Percentiles rank a stretch among this genome's conserved stretches.
These are phyloP conservation scores for Lipomyces sp. DNA, from an alignment of 805 yeast genomes.

Conservation along the genomic window DNA sequence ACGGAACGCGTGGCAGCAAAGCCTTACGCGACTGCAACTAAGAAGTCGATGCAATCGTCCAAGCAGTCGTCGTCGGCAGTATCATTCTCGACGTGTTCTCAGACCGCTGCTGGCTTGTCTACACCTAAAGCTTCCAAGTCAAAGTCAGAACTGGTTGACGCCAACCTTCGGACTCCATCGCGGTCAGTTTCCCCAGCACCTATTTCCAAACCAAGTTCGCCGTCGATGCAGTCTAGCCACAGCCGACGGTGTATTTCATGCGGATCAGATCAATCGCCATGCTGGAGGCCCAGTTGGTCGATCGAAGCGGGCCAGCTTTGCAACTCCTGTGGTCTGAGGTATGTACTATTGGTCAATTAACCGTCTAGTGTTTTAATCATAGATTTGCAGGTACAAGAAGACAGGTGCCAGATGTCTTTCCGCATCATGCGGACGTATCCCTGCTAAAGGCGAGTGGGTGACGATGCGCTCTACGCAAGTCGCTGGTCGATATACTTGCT, in stretches of 20 bases:
- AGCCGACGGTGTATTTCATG: constrained; percentile 81
- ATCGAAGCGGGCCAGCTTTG: constrained; percentile 90
- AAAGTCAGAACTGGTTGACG: constrained; percentile 8
- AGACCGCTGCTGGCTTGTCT: constrained; percentile 2
- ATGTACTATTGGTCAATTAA: not conserved
- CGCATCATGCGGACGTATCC: constrained; percentile 77
- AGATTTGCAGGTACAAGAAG: constrained; percentile 71
- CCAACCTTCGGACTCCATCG: constrained; percentile 22
- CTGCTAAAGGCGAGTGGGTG: constrained; percentile 95
- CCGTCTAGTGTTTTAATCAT: not conserved
- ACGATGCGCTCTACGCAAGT: constrained; percentile 55
- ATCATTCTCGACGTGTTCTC: constrained; percentile 9
- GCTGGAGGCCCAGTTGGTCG: constrained; percentile 99
- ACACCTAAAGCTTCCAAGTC: constrained; percentile 13
- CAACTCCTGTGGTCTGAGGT: constrained; percentile 85
- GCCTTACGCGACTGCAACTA: constrained; percentile 19
- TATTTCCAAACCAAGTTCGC: constrained; percentile 13
- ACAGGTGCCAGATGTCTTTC: constrained; percentile 90
- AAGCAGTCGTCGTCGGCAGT: not conserved
- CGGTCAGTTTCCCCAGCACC: constrained; percentile 30
- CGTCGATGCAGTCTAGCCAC: constrained; percentile 20
- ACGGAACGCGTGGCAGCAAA: constrained; percentile 18
- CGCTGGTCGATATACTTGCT: constrained; percentile 50
- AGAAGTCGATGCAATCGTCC: not conserved
- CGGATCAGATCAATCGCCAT: constrained; percentile 87